Base-by-base conservation (phyloP, 257 asterid species). In the Nicotiana noctiflora region DNA sequence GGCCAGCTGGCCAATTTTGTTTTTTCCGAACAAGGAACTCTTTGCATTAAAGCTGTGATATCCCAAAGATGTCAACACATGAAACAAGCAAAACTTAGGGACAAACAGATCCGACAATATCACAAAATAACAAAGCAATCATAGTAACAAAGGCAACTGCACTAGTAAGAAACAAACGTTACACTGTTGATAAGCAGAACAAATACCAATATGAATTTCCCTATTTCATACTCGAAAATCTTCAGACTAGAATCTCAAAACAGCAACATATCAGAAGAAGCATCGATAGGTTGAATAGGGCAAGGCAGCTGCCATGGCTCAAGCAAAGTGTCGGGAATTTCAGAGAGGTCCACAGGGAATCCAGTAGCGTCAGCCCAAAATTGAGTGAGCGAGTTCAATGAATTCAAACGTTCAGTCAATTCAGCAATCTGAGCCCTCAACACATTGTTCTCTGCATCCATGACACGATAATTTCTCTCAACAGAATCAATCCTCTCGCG, bases 291-390 rank as follows among this genome's bases (percentile, higher is more conserved):
- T 37, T 88, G 94, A 8, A 82, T 84, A 0, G 96, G 91, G 84
- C 89, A 91, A n/a, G 95, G 98, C 51, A 89, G 89, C 92, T 90
- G 97, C 96, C 97, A 94, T 0, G 98, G 97, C 92, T 94, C 96
- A 1, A 88, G 92, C 61, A 85, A 29, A n/a, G 83, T 40, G 5
- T 91, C 92, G 0, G 97, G 97, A 29, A 93, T 89, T 76, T 93
- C 96, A 2, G 92, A 94, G 21, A 90, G 87, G 56, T 93, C 98
- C 27, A 91, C 77, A 0, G 83, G 86, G 64, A 90, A 80, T 14
- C 97, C 98, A 68, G 88, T 94, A 63, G 86, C 88, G 60, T 86
- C 93, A 1, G 96, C 89, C 2, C 91, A 93, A 72, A 90, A 85
- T 32, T 87, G 88, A 80, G 90, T 81, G n/a, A 94, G 91, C 0